phyloP scores from a whole-genome alignment of 1,139 yeast species.

The Candida tetrigidarum region DNA sequence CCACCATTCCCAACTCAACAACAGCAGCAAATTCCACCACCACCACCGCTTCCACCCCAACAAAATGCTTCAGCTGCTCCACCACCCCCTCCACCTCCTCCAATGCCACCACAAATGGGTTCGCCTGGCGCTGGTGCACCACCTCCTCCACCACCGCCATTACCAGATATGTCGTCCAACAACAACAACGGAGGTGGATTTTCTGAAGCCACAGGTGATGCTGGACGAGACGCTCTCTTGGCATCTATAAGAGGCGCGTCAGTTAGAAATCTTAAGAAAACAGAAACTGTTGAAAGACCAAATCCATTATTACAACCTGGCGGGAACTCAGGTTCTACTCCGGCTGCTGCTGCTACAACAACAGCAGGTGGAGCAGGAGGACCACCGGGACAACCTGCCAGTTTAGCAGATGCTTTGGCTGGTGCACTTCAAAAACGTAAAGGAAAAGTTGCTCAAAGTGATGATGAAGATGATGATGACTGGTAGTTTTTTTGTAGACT shows the following conservation, averaged over 20 bases:
- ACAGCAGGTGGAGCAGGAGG: slow-evolving; percentile 26
- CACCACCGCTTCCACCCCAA: slow-evolving; percentile 21
- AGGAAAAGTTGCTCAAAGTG: slow-evolving; percentile 80
- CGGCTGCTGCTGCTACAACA: too few species aligned
- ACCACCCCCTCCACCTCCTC: slow-evolving; percentile 18
- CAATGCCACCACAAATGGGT: slow-evolving; percentile 30
- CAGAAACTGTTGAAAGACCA: slow-evolving; percentile 57
- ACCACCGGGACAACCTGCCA: slow-evolving; percentile 52
- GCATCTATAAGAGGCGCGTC: slow-evolving; percentile 86
- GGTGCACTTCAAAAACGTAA: slow-evolving; percentile 85
- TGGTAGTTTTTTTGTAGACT: slow-evolving; percentile 22
- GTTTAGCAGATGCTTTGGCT: slow-evolving; percentile 85
- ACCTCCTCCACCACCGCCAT: slow-evolving; percentile 40
- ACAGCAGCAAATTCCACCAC: slow-evolving; percentile 14
- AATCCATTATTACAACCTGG: slow-evolving; percentile 68
- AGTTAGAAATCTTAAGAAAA: slow-evolving; percentile 36
- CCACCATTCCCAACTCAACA: slow-evolving; percentile 13
- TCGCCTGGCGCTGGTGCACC: slow-evolving; percentile 31
- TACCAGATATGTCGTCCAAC: slow-evolving; percentile 24
- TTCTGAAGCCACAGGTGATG: slow-evolving; percentile 47
- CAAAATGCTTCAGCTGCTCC: neutral
- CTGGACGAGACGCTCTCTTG: slow-evolving; percentile 78
- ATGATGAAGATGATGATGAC: slow-evolving; percentile 75
- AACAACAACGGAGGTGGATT: slow-evolving; percentile 12
- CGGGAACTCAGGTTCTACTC: too few species aligned